These are phyloP conservation scores for Harringtonia lauricola DNA, from an alignment of 2,329 filamentous ascomycete genomes.

Conservation along the genomic window DNA sequence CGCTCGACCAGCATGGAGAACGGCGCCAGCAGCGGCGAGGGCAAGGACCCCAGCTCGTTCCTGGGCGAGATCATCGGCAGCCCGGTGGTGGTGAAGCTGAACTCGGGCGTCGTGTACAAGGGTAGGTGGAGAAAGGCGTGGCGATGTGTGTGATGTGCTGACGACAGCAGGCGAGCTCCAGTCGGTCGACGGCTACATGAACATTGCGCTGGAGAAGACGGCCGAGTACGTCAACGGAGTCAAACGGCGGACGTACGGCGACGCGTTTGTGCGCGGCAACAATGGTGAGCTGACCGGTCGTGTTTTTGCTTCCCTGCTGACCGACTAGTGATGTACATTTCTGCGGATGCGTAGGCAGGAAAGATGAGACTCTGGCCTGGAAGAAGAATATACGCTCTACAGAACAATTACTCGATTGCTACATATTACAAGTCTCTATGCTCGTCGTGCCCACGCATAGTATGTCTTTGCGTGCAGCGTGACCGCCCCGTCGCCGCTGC, in stretches of 20 bases:
- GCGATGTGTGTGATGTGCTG: background rate
- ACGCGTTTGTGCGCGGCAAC: slow-evolving; percentile 92
- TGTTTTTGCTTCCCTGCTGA: background rate
- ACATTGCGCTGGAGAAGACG: slow-evolving; percentile 94
- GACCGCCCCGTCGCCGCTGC: slow-evolving; percentile 51
- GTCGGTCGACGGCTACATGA: slow-evolving; percentile 99
- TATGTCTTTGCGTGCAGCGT: slow-evolving; percentile 53
- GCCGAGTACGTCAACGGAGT: slow-evolving; percentile 82
- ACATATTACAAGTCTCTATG: too few species aligned
- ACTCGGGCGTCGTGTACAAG: slow-evolving; percentile 98
- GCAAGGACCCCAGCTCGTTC: slow-evolving; percentile 88
- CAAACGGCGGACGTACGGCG: slow-evolving; percentile 74
- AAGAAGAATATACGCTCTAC: slow-evolving; percentile 18
- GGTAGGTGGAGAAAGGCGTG: slow-evolving; percentile 39
- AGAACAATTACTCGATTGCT: too few species aligned
- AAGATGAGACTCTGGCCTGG: too few species aligned
- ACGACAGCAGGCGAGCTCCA: slow-evolving; percentile 67
- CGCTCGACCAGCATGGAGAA: slow-evolving; percentile 75
- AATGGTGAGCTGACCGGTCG: slow-evolving; percentile 47
- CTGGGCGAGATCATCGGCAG: slow-evolving; percentile 90
- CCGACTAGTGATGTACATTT: slow-evolving; percentile 58
- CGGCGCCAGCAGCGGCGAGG: slow-evolving; percentile 49
- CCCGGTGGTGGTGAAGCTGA: slow-evolving; percentile 91
- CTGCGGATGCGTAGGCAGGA: slow-evolving; percentile 35
- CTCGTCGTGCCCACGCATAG: slow-evolving; percentile 50